Evolutionary conservation across 2,329 filamentous ascomycete species (phyloP).

Genomic region (Didymella pomorum): DNA sequence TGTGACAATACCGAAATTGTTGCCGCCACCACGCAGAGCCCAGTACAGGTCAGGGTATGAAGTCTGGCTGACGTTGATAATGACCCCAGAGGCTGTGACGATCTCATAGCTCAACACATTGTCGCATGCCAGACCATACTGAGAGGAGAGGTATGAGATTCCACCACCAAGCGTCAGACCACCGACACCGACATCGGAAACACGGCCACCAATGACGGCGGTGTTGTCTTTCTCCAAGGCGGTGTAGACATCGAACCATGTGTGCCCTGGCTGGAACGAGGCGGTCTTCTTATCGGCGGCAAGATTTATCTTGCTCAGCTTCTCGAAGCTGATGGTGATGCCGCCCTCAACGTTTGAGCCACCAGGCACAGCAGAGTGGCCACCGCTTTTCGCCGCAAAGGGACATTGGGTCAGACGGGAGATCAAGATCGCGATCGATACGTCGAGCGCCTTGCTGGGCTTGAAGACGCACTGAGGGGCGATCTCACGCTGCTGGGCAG

Average conservation of each 20-base stretch:
- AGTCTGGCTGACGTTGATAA: constrained; percentile 28
- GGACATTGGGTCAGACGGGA: constrained; percentile 36
- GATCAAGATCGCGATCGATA: constrained; percentile 25
- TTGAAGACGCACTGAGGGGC: constrained; percentile 29
- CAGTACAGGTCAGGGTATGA: constrained; percentile 52
- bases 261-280: constrained; percentile 44
- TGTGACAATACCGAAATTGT: constrained; percentile 49
- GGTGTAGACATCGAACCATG: constrained; percentile 49
- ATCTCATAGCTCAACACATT: constrained; percentile 49
- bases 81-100: constrained; percentile 31
- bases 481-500: constrained; percentile 26
- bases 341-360: constrained; percentile 54
- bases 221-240: constrained; percentile 32
- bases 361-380: constrained; percentile 53
- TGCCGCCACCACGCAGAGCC: constrained; percentile 49
- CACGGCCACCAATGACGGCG: constrained; percentile 39
- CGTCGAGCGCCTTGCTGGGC: constrained; percentile 21
- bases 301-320: constrained; percentile 39
- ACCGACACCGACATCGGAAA: constrained; percentile 32
- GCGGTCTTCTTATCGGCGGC: constrained; percentile 38
- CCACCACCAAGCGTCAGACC: constrained; percentile 39
- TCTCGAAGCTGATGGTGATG: constrained; percentile 54
- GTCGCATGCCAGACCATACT: constrained; percentile 39
- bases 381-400: constrained; percentile 57
- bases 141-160: constrained; percentile 39